A percentile compares a stretch with the other conserved stretches of the same genome.
phyloP scores from a whole-genome alignment of 73 alveolate genomes.

The Paramecium primaurelia region DNA sequence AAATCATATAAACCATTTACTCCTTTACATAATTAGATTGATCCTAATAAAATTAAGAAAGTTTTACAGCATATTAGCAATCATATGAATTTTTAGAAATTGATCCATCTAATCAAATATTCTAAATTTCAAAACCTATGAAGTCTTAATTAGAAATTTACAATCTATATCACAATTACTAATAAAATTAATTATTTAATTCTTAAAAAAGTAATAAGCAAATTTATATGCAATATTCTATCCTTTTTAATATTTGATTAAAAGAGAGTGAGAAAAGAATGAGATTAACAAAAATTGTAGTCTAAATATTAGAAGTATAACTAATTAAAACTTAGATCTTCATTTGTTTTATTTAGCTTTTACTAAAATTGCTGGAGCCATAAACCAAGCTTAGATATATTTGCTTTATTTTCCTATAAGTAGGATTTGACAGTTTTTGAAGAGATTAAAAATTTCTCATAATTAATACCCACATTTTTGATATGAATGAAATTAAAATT shows the following conservation, averaged over 20 bases:
- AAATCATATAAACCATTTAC: not conserved
- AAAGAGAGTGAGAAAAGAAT: not conserved
- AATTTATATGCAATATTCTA: not conserved
- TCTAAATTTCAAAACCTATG: not conserved
- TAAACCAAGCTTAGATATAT: not conserved
- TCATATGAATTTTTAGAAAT: slow-evolving; percentile 54
- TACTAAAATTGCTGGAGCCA: not conserved
- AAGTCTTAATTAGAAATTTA: too few species aligned
- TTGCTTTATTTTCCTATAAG: not conserved
- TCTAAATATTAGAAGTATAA: not conserved
- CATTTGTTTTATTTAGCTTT: not conserved
- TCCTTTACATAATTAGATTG: not conserved
- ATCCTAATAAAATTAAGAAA: too few species aligned
- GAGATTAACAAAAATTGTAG: not conserved
- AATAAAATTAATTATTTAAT: slow-evolving; percentile 53
- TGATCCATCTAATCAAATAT: not conserved
- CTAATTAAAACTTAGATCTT: not conserved
- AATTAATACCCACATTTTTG: not conserved
- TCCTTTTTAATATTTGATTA: not conserved
- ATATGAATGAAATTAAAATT: not conserved
- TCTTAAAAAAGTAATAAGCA: slow-evolving; percentile 66
- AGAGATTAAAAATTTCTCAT: not conserved
- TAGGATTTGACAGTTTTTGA: too few species aligned
- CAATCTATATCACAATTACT: slow-evolving; percentile 68
- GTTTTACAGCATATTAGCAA: slow-evolving; percentile 60